Base-by-base conservation (phyloP, 2,329 filamentous ascomycete genomes). In the Diaporthe sp. region DNA sequence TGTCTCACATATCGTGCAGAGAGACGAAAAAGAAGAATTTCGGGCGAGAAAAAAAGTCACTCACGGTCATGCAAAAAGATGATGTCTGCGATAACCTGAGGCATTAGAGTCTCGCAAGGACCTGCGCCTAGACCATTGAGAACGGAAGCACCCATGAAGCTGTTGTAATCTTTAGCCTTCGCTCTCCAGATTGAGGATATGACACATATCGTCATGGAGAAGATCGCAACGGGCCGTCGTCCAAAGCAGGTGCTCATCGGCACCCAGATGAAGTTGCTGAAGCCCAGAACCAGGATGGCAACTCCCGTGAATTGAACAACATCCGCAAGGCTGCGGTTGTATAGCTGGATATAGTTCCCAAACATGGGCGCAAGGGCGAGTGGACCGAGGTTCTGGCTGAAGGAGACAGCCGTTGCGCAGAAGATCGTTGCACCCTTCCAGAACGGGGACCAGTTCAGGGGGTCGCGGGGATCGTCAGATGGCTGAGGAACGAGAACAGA, bases 111-210 rank as follows among this genome's bases (percentile, higher is more conserved):
- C 83, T 93, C 90, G 3, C 89, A 87, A 8, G 91, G 90, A 0
- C 90, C 91, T 66, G 90, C 90, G 8, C 89, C 91, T 58, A 92
- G 86, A 0, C 91, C 91, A 78, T 92, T 92, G 9, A 93, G 83
- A 77, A 91, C 84, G 73, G 85, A 91, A 67, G 88, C 91, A 6
- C 90, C 91, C 89, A 93, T 92, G 79, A 92, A 93, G 66, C 88
- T 89, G 68, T 84, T 83, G 78, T 93, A 93, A 0, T 85, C 86
- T 22, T 83, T 87, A 8, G 91, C 90, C 66, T 83, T 83, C 0
- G 90, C 91, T 76, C 90, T 86, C 87, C 86, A 88, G 15, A 89
- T 83, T 66, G 84, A 87, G 58, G 82, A 83, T 9, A 82, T 77
- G 42, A 84, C 84, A 45, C 87, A 86, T n/a, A 89, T 80, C 17